Evolutionary conservation across 2,329 filamentous ascomycete species (phyloP).

Genomic region (Penicillium sp.): DNA sequence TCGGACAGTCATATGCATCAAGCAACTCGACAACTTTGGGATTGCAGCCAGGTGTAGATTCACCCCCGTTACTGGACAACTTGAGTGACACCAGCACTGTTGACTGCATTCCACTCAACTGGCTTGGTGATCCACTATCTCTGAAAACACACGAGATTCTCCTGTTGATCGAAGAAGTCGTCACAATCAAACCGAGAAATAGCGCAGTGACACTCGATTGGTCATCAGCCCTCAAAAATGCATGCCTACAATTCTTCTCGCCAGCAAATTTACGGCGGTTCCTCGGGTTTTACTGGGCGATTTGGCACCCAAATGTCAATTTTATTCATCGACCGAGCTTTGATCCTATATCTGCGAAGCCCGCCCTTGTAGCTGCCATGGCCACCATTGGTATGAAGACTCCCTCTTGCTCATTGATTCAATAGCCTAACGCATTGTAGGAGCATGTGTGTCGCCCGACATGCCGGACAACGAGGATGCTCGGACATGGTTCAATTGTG

Average conservation of each 20-base stretch:
- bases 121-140: slow-evolving; percentile 37
- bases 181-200: slow-evolving; percentile 39
- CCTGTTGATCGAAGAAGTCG: slow-evolving; percentile 37
- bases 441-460: slow-evolving; percentile 35
- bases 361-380: slow-evolving; percentile 39
- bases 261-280: slow-evolving; percentile 33
- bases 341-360: slow-evolving; percentile 31
- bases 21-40: neutral
- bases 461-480: slow-evolving; percentile 35
- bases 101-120: slow-evolving; percentile 15
- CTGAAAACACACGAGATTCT: slow-evolving; percentile 42
- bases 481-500: slow-evolving; percentile 40
- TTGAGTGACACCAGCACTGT: slow-evolving; percentile 4
- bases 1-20: neutral
- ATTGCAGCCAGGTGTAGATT: neutral
- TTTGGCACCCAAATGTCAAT: slow-evolving; percentile 44
- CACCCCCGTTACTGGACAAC: slow-evolving; percentile 7
- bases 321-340: slow-evolving; percentile 42
- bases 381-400: slow-evolving; percentile 32
- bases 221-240: slow-evolving; percentile 35
- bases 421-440: slow-evolving; percentile 13
- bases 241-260: slow-evolving; percentile 27
- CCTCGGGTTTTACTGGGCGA: slow-evolving; percentile 39
- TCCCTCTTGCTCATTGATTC: neutral
- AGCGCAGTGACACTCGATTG: slow-evolving; percentile 37